Conservation (phyloP, 2,329 filamentous ascomycete genomes). For the Pyrenochaeta sp. region DNA sequence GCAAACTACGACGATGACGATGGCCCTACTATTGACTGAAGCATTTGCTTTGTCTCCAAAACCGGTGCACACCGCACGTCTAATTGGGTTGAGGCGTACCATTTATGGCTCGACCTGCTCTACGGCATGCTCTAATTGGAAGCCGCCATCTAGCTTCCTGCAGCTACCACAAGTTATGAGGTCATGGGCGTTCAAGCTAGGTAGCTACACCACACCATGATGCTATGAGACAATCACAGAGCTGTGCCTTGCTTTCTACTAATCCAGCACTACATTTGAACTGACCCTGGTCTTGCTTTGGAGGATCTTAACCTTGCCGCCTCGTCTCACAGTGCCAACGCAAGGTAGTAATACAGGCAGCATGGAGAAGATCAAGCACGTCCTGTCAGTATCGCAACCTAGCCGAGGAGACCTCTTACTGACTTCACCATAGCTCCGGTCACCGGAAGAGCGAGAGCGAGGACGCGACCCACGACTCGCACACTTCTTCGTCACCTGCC, state of each 20-base stretch:
- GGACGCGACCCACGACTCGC: constrained; percentile 28
- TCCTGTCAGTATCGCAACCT: constrained; percentile 46
- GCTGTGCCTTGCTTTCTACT: constrained; percentile 34
- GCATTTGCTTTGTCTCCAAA: constrained; percentile 2
- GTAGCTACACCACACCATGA: constrained; percentile 26
- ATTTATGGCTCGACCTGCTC: constrained; percentile 16
- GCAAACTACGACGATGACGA: constrained; percentile 3
- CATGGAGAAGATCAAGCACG: constrained; percentile 58
- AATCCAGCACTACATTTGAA: constrained; percentile 12
- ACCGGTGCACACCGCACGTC: constrained; percentile 4
- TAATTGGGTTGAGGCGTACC: constrained; percentile 14
- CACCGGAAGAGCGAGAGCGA: constrained; percentile 50
- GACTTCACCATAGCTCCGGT: constrained; percentile 22
- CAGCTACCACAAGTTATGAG: constrained; percentile 22
- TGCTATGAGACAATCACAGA: constrained; percentile 19
- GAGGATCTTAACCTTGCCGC: constrained; percentile 4
- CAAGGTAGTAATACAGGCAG: constrained; percentile 11
- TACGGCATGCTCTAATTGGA: constrained; percentile 23
- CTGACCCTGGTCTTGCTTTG: constrained; percentile 14
- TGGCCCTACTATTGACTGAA: background rate
- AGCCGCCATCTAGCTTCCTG: constrained; percentile 24
- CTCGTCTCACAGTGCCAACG: constrained; percentile 6
- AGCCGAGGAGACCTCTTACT: constrained; percentile 38
- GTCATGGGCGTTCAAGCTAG: constrained; percentile 18
- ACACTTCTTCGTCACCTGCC: constrained; percentile 22